These are phyloP conservation scores for Backusella liffmaniae DNA, from an alignment of 192 early-diverging fungal genomes.

Conservation along the genomic window DNA sequence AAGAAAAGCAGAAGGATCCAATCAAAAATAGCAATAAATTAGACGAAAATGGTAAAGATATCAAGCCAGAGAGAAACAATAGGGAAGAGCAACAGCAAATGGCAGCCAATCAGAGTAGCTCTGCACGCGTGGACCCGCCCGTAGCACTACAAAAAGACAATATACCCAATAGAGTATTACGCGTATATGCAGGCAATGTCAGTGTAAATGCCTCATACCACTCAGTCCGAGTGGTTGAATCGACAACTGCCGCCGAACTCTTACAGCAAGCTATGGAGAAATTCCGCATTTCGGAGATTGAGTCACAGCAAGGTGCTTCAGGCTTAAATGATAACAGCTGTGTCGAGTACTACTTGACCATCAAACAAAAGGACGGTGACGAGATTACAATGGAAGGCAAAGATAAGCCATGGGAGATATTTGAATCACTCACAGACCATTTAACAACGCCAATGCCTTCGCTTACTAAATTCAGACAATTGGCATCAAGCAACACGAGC, in stretches of 20 bases:
- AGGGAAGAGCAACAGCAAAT: slow-evolving; percentile 1
- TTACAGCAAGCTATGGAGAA: slow-evolving; percentile 46
- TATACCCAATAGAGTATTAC: slow-evolving; percentile 35
- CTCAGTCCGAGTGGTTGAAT: slow-evolving; percentile 42
- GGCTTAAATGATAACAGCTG: slow-evolving; percentile 19
- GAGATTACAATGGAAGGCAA: slow-evolving; percentile 34
- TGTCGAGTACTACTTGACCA: slow-evolving; percentile 46
- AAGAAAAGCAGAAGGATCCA: slow-evolving; percentile 27
- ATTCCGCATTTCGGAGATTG: slow-evolving; percentile 50
- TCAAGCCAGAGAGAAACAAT: slow-evolving; percentile 1
- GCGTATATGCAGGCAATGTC: slow-evolving; percentile 55
- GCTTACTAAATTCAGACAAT: slow-evolving; percentile 32
- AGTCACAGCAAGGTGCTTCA: slow-evolving; percentile 30
- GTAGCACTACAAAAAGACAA: neutral
- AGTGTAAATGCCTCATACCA: slow-evolving; percentile 50
- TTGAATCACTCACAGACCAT: slow-evolving; percentile 42
- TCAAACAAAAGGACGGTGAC: slow-evolving; percentile 47
- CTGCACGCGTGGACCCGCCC: neutral
- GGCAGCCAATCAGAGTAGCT: neutral
- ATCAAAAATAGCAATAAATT: neutral
- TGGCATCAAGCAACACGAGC: neutral
- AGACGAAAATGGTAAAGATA: neutral
- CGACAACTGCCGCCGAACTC: slow-evolving; percentile 43
- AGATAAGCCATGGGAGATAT: slow-evolving; percentile 49
- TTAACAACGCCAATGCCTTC: slow-evolving; percentile 45